Conservation (phyloP, 805 yeast genomes). For the Starmerella asiatica region DNA sequence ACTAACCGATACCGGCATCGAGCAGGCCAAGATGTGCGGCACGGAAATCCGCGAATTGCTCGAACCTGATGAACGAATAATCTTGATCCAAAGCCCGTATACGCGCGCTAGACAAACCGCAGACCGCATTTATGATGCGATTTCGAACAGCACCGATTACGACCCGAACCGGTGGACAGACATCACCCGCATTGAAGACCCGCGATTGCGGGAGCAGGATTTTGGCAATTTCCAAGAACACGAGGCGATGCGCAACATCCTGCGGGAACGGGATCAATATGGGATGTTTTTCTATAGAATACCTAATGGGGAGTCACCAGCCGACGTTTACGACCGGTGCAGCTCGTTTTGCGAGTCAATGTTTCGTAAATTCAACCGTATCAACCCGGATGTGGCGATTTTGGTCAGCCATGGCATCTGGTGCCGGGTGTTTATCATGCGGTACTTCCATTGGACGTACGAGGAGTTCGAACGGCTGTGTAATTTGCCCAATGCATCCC, state of each 20-base stretch:
- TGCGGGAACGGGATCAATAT: slow-evolving; percentile 75
- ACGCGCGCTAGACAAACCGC: slow-evolving; percentile 73
- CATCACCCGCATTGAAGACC: slow-evolving; percentile 49
- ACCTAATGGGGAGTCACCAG: slow-evolving; percentile 91
- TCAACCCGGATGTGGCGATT: slow-evolving; percentile 63
- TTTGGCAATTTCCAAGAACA: slow-evolving; percentile 80
- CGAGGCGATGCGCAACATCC: slow-evolving; percentile 58
- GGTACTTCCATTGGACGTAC: slow-evolving; percentile 88
- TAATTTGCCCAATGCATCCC: slow-evolving; percentile 75
- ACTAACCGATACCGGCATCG: slow-evolving; percentile 56
- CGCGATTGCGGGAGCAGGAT: slow-evolving; percentile 86
- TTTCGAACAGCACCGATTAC: slow-evolving; percentile 18
- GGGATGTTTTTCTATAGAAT: slow-evolving; percentile 83
- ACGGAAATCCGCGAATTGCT: slow-evolving; percentile 27
- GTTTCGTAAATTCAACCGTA: slow-evolving; percentile 59
- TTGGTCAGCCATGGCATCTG: slow-evolving; percentile 88
- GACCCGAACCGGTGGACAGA: slow-evolving; percentile 32
- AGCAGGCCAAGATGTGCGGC: slow-evolving; percentile 31
- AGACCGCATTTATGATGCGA: slow-evolving; percentile 49
- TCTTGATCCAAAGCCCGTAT: slow-evolving; percentile 81
- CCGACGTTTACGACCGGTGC: slow-evolving; percentile 85
- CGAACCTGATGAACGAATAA: slow-evolving; percentile 40
- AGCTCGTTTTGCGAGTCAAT: slow-evolving; percentile 81
- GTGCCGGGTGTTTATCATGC: slow-evolving; percentile 85
- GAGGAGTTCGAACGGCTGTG: slow-evolving; percentile 74